Conservation (phyloP, 192 early-diverging fungal species). For the Linderina pennispora region DNA sequence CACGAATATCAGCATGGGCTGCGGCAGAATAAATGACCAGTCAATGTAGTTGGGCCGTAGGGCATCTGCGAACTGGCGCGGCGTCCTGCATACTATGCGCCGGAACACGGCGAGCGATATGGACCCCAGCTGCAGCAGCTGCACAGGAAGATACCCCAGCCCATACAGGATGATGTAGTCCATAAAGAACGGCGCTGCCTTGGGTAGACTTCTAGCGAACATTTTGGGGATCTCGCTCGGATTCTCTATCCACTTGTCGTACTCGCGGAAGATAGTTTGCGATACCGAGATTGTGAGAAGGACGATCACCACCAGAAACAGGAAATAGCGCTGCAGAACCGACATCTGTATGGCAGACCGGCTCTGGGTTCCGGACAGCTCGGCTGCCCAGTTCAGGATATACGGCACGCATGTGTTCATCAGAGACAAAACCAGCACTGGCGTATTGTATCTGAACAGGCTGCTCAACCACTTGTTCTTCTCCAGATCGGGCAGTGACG, state of each 20-base stretch:
- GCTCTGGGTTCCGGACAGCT: slow-evolving; percentile 38
- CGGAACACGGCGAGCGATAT: slow-evolving; percentile 49
- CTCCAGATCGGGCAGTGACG: slow-evolving; percentile 42
- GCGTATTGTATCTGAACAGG: slow-evolving; percentile 34
- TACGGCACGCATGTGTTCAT: slow-evolving; percentile 40
- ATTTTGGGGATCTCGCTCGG: slow-evolving; percentile 56
- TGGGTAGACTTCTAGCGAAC: slow-evolving; percentile 61
- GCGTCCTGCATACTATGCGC: slow-evolving; percentile 63
- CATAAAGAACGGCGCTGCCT: slow-evolving; percentile 73
- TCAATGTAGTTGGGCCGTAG: slow-evolving; percentile 59
- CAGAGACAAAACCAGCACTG: slow-evolving; percentile 30
- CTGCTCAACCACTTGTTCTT: slow-evolving; percentile 42
- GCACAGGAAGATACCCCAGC: slow-evolving; percentile 58
- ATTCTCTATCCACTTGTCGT: slow-evolving; percentile 64
- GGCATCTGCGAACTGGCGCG: slow-evolving; percentile 68
- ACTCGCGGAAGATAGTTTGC: slow-evolving; percentile 55
- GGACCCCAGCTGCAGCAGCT: slow-evolving; percentile 63
- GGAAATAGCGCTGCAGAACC: slow-evolving; percentile 58
- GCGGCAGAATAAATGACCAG: slow-evolving; percentile 61
- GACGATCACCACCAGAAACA: slow-evolving; percentile 71
- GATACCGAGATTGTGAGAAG: slow-evolving; percentile 66
- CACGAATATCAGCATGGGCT: slow-evolving; percentile 66
- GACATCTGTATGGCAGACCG: slow-evolving; percentile 35
- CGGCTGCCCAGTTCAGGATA: slow-evolving; percentile 33
- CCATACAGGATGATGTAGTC: slow-evolving; percentile 70